phyloP scores from a whole-genome alignment of 164 flowering plant genomes.

The Hamamelis virginiana region DNA sequence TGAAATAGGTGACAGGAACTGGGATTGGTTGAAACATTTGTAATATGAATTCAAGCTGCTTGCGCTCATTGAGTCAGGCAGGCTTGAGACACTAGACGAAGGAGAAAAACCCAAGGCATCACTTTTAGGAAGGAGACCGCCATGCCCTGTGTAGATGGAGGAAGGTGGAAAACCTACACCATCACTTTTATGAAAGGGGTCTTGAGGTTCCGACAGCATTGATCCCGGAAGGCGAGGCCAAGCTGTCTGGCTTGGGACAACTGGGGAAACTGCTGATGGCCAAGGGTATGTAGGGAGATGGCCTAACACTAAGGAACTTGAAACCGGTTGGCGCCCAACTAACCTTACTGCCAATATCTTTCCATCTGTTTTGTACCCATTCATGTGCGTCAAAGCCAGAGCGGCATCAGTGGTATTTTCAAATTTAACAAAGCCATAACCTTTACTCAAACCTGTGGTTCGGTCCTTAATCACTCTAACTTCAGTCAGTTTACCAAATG shows the following conservation, averaged over 20 bases:
- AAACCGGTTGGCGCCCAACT: conserved; percentile 14
- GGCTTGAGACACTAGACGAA: conserved; percentile 5
- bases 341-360: conserved; percentile 36
- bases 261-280: conserved; percentile 8
- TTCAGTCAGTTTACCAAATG: conserved; percentile 34
- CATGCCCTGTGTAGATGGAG: neutral
- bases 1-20: conserved; percentile 11
- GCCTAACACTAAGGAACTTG: conserved; percentile 6
- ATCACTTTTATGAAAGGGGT: conserved; percentile 2
- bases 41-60: conserved; percentile 8
- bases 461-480: conserved; percentile 39
- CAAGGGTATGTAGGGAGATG: conserved; percentile 13
- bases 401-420: conserved; percentile 29
- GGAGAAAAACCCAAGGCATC: conserved; percentile 16
- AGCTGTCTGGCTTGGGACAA: conserved; percentile 5
- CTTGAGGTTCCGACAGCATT: conserved; percentile 12
- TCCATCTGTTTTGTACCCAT: conserved; percentile 39
- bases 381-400: conserved; percentile 30
- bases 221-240: conserved; percentile 29
- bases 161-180: neutral
- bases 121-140: neutral
- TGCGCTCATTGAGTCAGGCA: neutral
- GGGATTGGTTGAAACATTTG: neutral
- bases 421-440: conserved; percentile 49
- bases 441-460: conserved; percentile 36